Evolutionary conservation across 495 filamentous ascomycete genomes (phyloP), one percentile per base, ranked within the genome.

Genomic region (Penicillium steckii): DNA sequence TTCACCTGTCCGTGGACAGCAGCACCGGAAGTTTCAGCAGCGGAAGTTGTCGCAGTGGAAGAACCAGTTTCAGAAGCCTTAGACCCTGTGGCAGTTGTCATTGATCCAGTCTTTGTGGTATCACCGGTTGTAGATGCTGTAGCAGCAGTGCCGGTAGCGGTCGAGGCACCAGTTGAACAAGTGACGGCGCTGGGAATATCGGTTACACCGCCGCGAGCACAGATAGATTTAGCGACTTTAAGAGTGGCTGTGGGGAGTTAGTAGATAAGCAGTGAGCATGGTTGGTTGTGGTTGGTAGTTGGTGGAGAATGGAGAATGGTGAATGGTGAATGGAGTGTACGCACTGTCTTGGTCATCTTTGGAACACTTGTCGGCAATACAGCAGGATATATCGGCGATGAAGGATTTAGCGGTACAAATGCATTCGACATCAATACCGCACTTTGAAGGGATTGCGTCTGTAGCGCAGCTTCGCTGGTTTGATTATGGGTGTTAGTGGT

Each of bases 381-480:
- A 95, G 74, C 85, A 88, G 24, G 82, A 70, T 50, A 94, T 82
- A 26, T 67, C 55, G 29, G 40, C 57, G 50, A 95, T 74, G 73
- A 89, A 88, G 8, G 64, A 61, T 5, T 65, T 56, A 65, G 79
- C 72, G 9, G 52, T 58, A 72, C 90, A 95, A 59, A 92, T 89
- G 65, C 90, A 95, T 30, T 67, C 57, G 53, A 83, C 62, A 50
- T 90, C 80, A 42, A 78, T 59, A 12, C 72, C 68, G 68, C 89
- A 91, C 51, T 68, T 69, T 7, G 40, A 17, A 6, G 82, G 74
- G 38, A 80, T 76, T 10, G 73, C 27, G 18, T 64, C 49, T 45
- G 68, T 67, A 9, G 79, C 82, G 59, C 86, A 90, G 4, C 37
- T 8, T 74, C 74, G 60, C 85, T 88, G 25, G 3, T 37, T n/a